phyloP scores from a whole-genome alignment of 352 stramenopile species.

The Peronospora farinosa region DNA sequence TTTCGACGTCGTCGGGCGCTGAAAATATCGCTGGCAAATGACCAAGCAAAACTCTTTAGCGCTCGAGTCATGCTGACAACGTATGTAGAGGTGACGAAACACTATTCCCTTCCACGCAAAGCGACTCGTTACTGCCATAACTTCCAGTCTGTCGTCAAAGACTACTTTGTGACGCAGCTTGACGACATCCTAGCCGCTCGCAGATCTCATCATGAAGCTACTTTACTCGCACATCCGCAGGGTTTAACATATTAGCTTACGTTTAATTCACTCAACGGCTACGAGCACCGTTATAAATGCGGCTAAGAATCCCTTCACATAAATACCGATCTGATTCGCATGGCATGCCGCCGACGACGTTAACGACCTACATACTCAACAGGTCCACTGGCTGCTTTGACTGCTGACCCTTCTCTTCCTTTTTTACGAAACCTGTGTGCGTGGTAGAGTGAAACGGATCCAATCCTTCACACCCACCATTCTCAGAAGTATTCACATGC shows the following conservation, averaged over 20 bases:
- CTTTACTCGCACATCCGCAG: slow-evolving; percentile 25
- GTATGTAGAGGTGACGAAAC: slow-evolving; percentile 84
- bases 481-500: slow-evolving; percentile 17
- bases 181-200: slow-evolving; percentile 90
- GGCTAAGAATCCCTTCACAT: slow-evolving; percentile 21
- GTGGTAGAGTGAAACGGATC: slow-evolving; percentile 39
- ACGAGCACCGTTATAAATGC: slow-evolving; percentile 11
- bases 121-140: slow-evolving; percentile 66
- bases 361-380: slow-evolving; percentile 29
- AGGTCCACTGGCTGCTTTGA: slow-evolving; percentile 33
- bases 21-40: too few species aligned
- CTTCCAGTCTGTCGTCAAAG: slow-evolving; percentile 83
- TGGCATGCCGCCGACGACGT: neutral
- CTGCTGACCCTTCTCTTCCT: slow-evolving; percentile 26
- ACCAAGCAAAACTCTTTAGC: slow-evolving; percentile 47
- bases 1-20: slow-evolving; percentile 31
- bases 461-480: slow-evolving; percentile 27
- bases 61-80: slow-evolving; percentile 87
- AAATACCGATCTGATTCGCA: slow-evolving; percentile 29
- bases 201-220: slow-evolving; percentile 91
- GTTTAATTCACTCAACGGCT: slow-evolving; percentile 1
- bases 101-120: slow-evolving; percentile 73
- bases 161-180: slow-evolving; percentile 94
- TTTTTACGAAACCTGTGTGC: slow-evolving; percentile 10
- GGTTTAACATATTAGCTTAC: slow-evolving; percentile 9